These are phyloP conservation scores for Cytospora piceicola DNA, from an alignment of 2,329 filamentous ascomycete genomes.

Conservation along the genomic window DNA sequence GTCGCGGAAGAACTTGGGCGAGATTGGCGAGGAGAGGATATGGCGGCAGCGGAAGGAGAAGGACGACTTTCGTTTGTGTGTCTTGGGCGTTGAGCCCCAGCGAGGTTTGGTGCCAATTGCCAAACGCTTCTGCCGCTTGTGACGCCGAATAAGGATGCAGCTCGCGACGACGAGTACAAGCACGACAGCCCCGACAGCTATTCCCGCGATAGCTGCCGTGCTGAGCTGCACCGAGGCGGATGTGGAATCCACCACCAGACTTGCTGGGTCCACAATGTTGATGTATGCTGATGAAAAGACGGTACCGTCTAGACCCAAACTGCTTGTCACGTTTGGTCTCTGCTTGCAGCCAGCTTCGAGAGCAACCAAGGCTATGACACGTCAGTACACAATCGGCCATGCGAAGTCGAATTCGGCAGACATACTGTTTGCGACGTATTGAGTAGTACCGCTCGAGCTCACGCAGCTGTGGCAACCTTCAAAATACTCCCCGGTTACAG, in stretches of 20 bases:
- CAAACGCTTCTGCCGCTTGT: slow-evolving; percentile 48
- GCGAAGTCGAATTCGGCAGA: background rate
- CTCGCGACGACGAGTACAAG: slow-evolving; percentile 43
- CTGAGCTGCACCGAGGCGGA: slow-evolving; percentile 5
- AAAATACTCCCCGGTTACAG: slow-evolving; percentile 41
- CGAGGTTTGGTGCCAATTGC: slow-evolving; percentile 37
- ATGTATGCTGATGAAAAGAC: slow-evolving; percentile 46
- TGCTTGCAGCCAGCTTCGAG: slow-evolving; percentile 57
- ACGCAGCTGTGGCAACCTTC: slow-evolving; percentile 53
- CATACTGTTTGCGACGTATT: slow-evolving; percentile 56
- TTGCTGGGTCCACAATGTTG: slow-evolving; percentile 20
- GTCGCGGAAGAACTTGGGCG: slow-evolving; percentile 43
- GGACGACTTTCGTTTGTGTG: slow-evolving; percentile 47
- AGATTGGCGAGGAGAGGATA: slow-evolving; percentile 44
- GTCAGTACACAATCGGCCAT: slow-evolving; percentile 1
- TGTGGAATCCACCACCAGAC: background rate
- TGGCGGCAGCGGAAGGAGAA: slow-evolving; percentile 58
- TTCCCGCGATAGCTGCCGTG: slow-evolving; percentile 45
- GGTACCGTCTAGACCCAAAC: slow-evolving; percentile 49
- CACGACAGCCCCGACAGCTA: slow-evolving; percentile 45
- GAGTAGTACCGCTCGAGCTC: slow-evolving; percentile 45
- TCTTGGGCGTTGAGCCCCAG: slow-evolving; percentile 27
- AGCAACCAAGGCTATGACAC: slow-evolving; percentile 51
- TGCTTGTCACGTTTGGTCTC: slow-evolving; percentile 43
- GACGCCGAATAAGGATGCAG: slow-evolving; percentile 49